Evolutionary conservation across 129 eudicot species (phyloP).

Genomic region (Ambrosia trifida): DNA sequence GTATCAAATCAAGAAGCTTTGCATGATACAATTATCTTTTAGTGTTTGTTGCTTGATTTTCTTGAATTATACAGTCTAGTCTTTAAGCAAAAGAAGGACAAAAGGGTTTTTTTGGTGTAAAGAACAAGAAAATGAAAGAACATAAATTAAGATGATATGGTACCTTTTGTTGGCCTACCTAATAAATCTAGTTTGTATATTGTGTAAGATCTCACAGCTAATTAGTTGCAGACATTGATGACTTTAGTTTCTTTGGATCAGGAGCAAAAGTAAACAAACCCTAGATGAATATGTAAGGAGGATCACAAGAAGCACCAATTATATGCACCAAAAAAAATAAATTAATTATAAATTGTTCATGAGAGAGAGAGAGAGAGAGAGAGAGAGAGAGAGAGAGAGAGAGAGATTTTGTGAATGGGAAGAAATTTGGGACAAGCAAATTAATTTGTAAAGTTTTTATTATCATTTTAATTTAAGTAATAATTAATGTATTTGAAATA

Average conservation of each 20-base stretch:
- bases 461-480: neutral
- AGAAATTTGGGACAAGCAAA: slow-evolving; percentile 20
- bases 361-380: too few species aligned
- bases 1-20: slow-evolving; percentile 17
- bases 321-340: slow-evolving; percentile 27
- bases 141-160: slow-evolving; percentile 20
- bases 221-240: slow-evolving; percentile 20
- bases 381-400: slow-evolving; percentile 23
- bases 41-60: slow-evolving; percentile 22
- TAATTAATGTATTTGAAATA: neutral
- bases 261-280: slow-evolving; percentile 42
- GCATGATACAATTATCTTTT: slow-evolving; percentile 14
- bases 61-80: slow-evolving; percentile 1
- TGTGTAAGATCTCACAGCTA: slow-evolving; percentile 33
- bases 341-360: slow-evolving; percentile 28
- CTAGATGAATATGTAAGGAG: slow-evolving; percentile 36
- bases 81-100: slow-evolving; percentile 17
- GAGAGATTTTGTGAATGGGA: slow-evolving; percentile 15
- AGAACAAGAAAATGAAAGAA: slow-evolving; percentile 16
- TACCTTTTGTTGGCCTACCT: slow-evolving; percentile 33
- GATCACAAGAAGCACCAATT: slow-evolving; percentile 31
- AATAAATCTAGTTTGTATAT: slow-evolving; percentile 21
- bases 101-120: neutral
- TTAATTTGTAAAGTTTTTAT: slow-evolving; percentile 3
- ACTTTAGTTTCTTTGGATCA: slow-evolving; percentile 14